These are phyloP conservation scores for Lachancea meyersii DNA, from an alignment of 805 yeast species.

Conservation along the genomic window DNA sequence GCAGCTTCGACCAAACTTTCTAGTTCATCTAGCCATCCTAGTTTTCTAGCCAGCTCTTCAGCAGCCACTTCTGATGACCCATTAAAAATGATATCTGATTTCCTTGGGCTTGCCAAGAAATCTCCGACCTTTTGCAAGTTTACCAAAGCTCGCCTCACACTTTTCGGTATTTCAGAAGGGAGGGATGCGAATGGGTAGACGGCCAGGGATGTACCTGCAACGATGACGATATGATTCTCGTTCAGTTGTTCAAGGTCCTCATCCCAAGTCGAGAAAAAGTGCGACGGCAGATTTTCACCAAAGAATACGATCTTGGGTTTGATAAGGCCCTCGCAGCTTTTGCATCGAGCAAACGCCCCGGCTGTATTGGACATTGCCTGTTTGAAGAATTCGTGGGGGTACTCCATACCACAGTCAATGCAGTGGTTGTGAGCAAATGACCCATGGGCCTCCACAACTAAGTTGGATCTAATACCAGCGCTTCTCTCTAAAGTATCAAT, in stretches of 20 bases:
- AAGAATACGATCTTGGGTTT: conserved; percentile 94
- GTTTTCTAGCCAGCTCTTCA: conserved; percentile 40
- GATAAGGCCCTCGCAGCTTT: conserved; percentile 62
- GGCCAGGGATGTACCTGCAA: conserved; percentile 87
- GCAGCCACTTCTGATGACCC: conserved; percentile 67
- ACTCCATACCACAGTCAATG: conserved; percentile 59
- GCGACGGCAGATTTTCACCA: conserved; percentile 77
- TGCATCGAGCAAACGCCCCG: conserved; percentile 42
- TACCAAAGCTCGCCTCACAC: conserved; percentile 54
- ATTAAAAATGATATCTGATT: conserved; percentile 53
- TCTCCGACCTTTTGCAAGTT: conserved; percentile 78
- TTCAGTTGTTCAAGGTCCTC: conserved; percentile 40
- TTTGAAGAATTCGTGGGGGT: conserved; percentile 43
- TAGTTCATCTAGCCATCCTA: conserved; percentile 64
- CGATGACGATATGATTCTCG: conserved; percentile 59
- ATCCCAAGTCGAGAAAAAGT: conserved; percentile 68
- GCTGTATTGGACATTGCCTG: conserved; percentile 30
- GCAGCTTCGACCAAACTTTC: conserved; percentile 32
- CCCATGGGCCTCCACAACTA: conserved; percentile 89
- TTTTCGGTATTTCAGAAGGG: conserved; percentile 54
- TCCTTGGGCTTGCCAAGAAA: conserved; percentile 47
- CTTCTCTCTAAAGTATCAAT: conserved; percentile 86
- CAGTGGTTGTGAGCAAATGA: conserved; percentile 84
- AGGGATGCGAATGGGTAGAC: conserved; percentile 87
- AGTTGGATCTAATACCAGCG: conserved; percentile 64